Conservation (phyloP, 2,329 filamentous ascomycete species). For the Grosmannia clavigera region DNA sequence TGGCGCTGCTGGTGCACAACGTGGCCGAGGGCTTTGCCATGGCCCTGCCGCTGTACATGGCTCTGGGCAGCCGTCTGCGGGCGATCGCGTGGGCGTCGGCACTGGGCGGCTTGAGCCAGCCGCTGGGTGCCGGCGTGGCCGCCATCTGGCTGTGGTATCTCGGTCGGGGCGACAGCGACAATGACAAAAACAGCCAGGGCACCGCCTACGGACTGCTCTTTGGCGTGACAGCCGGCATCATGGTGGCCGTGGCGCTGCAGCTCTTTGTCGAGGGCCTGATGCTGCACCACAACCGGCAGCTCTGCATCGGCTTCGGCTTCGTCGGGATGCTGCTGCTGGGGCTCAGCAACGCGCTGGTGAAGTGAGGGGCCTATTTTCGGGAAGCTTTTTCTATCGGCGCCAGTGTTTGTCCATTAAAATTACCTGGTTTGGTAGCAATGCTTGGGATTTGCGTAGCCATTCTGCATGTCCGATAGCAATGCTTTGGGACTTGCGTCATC, state of each 20-base stretch:
- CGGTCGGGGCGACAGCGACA: slow-evolving; percentile 26
- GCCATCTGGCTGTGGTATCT: slow-evolving; percentile 76
- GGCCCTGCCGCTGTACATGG: slow-evolving; percentile 84
- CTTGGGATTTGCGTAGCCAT: too few relatives aligned
- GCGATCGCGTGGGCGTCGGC: slow-evolving; percentile 78
- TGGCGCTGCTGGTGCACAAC: slow-evolving; percentile 95
- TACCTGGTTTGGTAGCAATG: too few relatives aligned
- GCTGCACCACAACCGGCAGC: slow-evolving; percentile 63
- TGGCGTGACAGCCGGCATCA: slow-evolving; percentile 81
- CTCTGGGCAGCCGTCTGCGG: slow-evolving; percentile 63
- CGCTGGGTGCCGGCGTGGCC: slow-evolving; percentile 71
- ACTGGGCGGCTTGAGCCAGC: slow-evolving; percentile 78
- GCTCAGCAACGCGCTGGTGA: slow-evolving; percentile 72
- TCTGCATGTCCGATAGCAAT: too few relatives aligned
- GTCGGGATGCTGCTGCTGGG: slow-evolving; percentile 80
- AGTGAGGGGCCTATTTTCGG: slow-evolving; percentile 9
- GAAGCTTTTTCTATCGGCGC: too few relatives aligned
- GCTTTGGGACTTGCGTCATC: too few relatives aligned
- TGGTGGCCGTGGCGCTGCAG: slow-evolving; percentile 85
- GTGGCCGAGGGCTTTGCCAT: slow-evolving; percentile 95
- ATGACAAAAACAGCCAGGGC: slow-evolving; percentile 40
- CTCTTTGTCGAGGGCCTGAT: slow-evolving; percentile 78
- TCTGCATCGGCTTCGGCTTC: slow-evolving; percentile 74
- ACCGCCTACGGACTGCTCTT: slow-evolving; percentile 72
- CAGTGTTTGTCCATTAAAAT: too few relatives aligned